Base-by-base conservation (phyloP, 2,329 filamentous ascomycete genomes). In the Fusarium ramigenum region DNA sequence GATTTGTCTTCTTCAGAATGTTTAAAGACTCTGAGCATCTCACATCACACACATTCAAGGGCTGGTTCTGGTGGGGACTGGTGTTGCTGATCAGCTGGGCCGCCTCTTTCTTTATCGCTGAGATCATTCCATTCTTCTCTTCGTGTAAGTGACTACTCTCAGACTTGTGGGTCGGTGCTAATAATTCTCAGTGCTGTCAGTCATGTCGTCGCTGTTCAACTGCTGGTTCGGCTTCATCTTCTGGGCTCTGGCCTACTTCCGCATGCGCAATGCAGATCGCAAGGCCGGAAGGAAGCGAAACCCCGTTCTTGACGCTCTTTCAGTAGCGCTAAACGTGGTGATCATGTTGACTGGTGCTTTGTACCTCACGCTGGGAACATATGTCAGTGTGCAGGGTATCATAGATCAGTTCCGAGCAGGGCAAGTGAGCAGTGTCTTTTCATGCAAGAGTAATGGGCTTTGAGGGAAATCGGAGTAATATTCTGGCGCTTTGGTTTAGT, bases 141-240 rank as follows among this genome's bases (percentile, higher is more conserved):
- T 94, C 94, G 68, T 84, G 87, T 89, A 77, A 82, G 87, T 32
- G 3, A 21, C 10, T 7, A 6, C 4, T 4, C 19, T n/a, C 18
- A 1, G 9, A 9, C 2, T 19, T 10, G 4, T 8, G 2, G 3
- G 5, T 8, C 7, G 2, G 2, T 28, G 6, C 63, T 76, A n/a
- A 72, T 30, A 39, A 73, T 8, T 40, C 74, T 40, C 40, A 89
- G 87, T 91, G 4, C 79, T 91, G 14, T 91, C 91, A 8, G 85
- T 94, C 69, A 93, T 95, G 91, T 93, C 91, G 23, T 94, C 94
- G 6, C 88, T 97, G 2, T 97, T 97, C 79, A 94, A 97, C 83
- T 96, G 93, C 65, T 95, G 95, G 87, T 95, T 96, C 77, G 95
- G 95, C 28, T 98, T 97, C 85, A 97, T 97, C 78, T 98, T 97